Percentiles rank a stretch among this genome's conserved stretches.
Conservation (phyloP, 768 basidiomycete species). For the Naganishia kalamii region DNA sequence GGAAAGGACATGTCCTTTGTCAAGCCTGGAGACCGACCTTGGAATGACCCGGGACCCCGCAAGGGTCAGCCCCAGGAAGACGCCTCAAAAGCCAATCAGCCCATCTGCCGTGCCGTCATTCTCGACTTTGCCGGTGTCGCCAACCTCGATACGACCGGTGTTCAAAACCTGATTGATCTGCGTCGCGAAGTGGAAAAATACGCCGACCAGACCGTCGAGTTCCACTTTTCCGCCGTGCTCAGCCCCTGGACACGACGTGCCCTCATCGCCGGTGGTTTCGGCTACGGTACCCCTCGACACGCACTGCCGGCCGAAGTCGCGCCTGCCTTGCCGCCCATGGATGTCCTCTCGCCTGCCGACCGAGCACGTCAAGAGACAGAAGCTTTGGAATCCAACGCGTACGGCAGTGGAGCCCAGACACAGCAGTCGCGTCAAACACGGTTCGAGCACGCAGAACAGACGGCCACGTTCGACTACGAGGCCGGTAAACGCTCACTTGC, state of each 20-base stretch:
- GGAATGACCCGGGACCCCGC: conserved; percentile 84
- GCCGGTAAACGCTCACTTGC: conserved; percentile 18
- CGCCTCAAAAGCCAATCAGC: conserved; percentile 53
- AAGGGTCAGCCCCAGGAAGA: conserved; percentile 52
- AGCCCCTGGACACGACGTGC: conserved; percentile 92
- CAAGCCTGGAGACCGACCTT: conserved; percentile 67
- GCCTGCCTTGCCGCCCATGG: conserved; percentile 58
- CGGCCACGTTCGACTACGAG: conserved; percentile 17
- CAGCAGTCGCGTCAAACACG: conserved; percentile 30
- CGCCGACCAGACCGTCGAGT: conserved; percentile 66
- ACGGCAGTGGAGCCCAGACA: neutral
- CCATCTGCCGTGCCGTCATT: conserved; percentile 74
- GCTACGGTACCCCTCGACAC: conserved; percentile 53
- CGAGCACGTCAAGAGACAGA: conserved; percentile 46
- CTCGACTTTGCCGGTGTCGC: conserved; percentile 82
- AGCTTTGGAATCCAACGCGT: conserved; percentile 18
- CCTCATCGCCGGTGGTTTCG: conserved; percentile 73
- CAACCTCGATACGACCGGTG: conserved; percentile 83
- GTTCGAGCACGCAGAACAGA: conserved; percentile 24
- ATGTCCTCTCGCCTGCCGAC: conserved; percentile 39
- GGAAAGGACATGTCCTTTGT: conserved; percentile 67
- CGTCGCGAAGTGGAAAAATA: conserved; percentile 81
- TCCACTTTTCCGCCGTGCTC: conserved; percentile 87
- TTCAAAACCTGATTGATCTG: conserved; percentile 85
- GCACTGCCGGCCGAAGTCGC: conserved; percentile 61